Percentiles rank a stretch among this genome's conserved stretches.
Evolutionary conservation across 2,329 filamentous ascomycete genomes (phyloP).

Genomic region (Thelonectria olida): DNA sequence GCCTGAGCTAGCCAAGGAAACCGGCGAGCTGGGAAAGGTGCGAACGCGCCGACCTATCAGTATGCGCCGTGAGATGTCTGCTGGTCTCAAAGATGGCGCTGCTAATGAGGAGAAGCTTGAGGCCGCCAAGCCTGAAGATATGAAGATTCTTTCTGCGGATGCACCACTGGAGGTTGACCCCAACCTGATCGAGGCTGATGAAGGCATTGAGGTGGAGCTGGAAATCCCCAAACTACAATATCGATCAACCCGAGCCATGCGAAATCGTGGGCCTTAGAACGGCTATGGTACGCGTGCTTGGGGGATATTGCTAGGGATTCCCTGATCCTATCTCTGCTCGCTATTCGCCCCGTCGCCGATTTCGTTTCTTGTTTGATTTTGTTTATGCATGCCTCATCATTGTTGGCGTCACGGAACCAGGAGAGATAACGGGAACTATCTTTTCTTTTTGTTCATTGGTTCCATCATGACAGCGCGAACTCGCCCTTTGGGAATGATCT

Average conservation of each 20-base stretch:
- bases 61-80: constrained; percentile 58
- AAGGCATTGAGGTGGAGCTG: constrained; percentile 52
- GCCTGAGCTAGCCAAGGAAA: constrained; percentile 52
- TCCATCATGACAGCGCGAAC: constrained; percentile 30
- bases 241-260: constrained; percentile 53
- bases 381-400: constrained; percentile 27
- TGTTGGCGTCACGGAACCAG: constrained; percentile 29
- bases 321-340: constrained; percentile 9
- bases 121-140: constrained; percentile 28
- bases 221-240: constrained; percentile 52
- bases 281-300: constrained; percentile 32
- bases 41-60: constrained; percentile 63
- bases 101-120: constrained; percentile 42
- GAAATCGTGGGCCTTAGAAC: constrained; percentile 42
- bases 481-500: constrained; percentile 22
- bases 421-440: constrained; percentile 16
- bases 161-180: constrained; percentile 46
- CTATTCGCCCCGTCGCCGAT: neutral
- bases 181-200: constrained; percentile 51
- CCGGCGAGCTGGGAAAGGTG: constrained; percentile 50
- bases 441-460: constrained; percentile 19
- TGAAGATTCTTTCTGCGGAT: constrained; percentile 9
- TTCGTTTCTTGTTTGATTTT: constrained; percentile 16
- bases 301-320: constrained; percentile 29
- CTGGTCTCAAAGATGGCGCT: constrained; percentile 41